A percentile compares a stretch with the other conserved stretches of the same genome.
Conservation (phyloP, 192 early-diverging fungal genomes). For the Mortierella hygrophila region DNA sequence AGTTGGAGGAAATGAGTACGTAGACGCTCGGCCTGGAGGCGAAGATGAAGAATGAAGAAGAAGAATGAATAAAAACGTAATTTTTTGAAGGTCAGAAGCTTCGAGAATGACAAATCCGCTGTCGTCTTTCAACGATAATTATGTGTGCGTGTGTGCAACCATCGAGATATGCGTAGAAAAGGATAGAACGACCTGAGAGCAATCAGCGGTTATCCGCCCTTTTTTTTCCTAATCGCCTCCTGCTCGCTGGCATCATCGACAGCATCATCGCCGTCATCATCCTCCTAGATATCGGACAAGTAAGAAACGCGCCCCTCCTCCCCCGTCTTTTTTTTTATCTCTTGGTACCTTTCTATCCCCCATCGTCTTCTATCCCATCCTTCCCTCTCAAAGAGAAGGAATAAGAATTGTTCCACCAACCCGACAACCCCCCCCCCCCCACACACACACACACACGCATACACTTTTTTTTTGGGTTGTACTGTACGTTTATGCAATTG, state of each 20-base stretch:
- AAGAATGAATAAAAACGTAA: not conserved
- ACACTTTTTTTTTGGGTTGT: not conserved
- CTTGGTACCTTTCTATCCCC: not conserved
- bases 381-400: not conserved
- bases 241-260: not conserved
- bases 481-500: not conserved
- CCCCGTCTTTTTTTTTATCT: not conserved
- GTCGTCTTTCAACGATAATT: not conserved
- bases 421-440: not conserved
- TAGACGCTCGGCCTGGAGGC: not conserved
- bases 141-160: not conserved
- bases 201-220: not conserved
- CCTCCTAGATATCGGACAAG: not conserved
- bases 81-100: not conserved
- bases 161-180: not conserved
- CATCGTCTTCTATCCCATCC: not conserved
- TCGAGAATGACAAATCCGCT: slow-evolving; percentile 9
- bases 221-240: no score
- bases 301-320: not conserved
- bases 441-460: no score
- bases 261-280: not conserved
- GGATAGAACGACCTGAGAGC: not conserved
- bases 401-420: not conserved
- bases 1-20: not conserved
- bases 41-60: not conserved